These are phyloP conservation scores for Phialocephala subalpina DNA, from an alignment of 2,329 filamentous ascomycete genomes.

Conservation along the genomic window DNA sequence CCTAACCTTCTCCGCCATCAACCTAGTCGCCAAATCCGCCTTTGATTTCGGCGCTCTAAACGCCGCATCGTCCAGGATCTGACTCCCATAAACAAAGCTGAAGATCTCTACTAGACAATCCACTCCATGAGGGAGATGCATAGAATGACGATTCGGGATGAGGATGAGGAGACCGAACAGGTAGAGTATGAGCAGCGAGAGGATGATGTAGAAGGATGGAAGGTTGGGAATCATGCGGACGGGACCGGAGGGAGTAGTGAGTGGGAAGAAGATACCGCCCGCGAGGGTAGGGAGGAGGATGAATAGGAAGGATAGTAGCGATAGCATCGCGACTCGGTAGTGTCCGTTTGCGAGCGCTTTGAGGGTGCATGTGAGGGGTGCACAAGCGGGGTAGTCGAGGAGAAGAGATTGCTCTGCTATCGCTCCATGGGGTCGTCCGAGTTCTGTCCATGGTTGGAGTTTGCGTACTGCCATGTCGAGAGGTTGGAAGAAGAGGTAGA, in stretches of 20 bases:
- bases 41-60: slow-evolving; percentile 75
- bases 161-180: slow-evolving; percentile 68
- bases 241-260: slow-evolving; percentile 60
- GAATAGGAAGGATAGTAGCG: slow-evolving; percentile 65
- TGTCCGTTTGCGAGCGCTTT: slow-evolving; percentile 66
- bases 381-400: slow-evolving; percentile 71
- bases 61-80: slow-evolving; percentile 74
- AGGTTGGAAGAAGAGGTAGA: slow-evolving; percentile 72
- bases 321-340: slow-evolving; percentile 69
- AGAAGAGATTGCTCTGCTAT: slow-evolving; percentile 70
- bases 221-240: slow-evolving; percentile 77
- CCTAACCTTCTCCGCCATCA: slow-evolving; percentile 51
- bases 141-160: slow-evolving; percentile 66
- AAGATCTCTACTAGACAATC: slow-evolving; percentile 79
- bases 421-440: slow-evolving; percentile 64
- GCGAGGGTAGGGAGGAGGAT: slow-evolving; percentile 67
- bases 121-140: slow-evolving; percentile 76
- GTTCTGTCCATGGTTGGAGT: slow-evolving; percentile 73
- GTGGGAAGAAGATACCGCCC: slow-evolving; percentile 77
- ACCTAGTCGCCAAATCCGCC: slow-evolving; percentile 70
- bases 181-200: slow-evolving; percentile 76
- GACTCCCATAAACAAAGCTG: slow-evolving; percentile 77
- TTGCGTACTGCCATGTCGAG: slow-evolving; percentile 72
- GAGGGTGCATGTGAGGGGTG: slow-evolving; percentile 66
- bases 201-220: slow-evolving; percentile 75